These are phyloP conservation scores for Oehlia diaphana DNA, from an alignment of 192 early-diverging fungal genomes.

Conservation along the genomic window DNA sequence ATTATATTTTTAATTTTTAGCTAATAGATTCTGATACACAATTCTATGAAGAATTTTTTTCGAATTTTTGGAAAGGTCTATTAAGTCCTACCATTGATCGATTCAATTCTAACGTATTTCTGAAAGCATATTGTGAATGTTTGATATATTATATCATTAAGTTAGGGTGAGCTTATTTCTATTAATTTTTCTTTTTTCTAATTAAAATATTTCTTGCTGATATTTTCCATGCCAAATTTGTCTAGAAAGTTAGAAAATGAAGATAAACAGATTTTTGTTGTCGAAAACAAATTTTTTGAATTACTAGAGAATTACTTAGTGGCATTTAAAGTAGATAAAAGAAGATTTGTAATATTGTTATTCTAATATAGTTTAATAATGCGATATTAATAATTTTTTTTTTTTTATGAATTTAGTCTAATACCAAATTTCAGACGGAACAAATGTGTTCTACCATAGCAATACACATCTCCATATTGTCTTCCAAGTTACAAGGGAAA, in stretches of 20 bases:
- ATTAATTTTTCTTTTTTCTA: background rate
- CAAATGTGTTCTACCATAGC: constrained; percentile 14
- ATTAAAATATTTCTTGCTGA: background rate
- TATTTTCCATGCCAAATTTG: background rate
- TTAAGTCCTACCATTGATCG: constrained; percentile 48
- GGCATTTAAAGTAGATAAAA: background rate
- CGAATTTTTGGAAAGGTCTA: constrained; percentile 60
- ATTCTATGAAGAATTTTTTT: constrained; percentile 63
- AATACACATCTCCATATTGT: background rate
- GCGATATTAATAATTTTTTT: background rate
- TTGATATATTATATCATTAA: constrained; percentile 52
- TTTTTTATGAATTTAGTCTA: background rate
- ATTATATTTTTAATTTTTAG: background rate
- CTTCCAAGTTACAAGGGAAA: background rate
- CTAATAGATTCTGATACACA: constrained; percentile 35
- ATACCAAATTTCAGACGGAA: constrained; percentile 1
- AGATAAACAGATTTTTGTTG: constrained; percentile 15
- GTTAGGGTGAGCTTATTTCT: constrained; percentile 37
- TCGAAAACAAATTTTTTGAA: constrained; percentile 39
- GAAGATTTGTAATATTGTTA: background rate
- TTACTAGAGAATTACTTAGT: constrained; percentile 50
- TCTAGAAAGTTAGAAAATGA: constrained; percentile 23
- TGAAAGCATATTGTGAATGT: constrained; percentile 69
- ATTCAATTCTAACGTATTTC: constrained; percentile 46
- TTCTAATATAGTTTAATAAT: background rate